Conservation (phyloP, 768 basidiomycete species). For the Lactifluus rugatus region DNA sequence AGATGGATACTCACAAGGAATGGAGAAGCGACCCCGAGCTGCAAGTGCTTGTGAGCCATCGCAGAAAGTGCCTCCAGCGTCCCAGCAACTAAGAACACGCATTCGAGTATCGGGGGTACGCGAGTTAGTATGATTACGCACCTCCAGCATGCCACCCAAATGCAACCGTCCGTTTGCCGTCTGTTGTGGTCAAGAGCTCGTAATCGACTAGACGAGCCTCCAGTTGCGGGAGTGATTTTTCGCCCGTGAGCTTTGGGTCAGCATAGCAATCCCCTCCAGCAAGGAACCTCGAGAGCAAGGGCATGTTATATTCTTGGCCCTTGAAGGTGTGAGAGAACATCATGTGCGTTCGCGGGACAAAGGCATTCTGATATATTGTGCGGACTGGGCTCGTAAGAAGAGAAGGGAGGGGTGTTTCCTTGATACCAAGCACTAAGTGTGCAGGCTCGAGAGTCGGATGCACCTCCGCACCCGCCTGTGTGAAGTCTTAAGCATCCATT, state of each 20-base stretch:
- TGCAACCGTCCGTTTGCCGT: constrained; percentile 71
- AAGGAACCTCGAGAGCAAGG: constrained; percentile 59
- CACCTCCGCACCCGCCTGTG: constrained; percentile 69
- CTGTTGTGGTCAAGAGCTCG: constrained; percentile 57
- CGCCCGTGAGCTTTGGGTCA: background rate
- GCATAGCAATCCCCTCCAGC: constrained; percentile 11
- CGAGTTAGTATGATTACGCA: constrained; percentile 27
- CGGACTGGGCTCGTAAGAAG: constrained; percentile 40
- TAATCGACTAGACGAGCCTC: constrained; percentile 68
- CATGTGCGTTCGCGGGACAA: constrained; percentile 55
- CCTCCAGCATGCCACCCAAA: constrained; percentile 94
- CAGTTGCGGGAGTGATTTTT: constrained; percentile 5
- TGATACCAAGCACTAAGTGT: constrained; percentile 80
- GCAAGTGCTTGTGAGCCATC: constrained; percentile 69
- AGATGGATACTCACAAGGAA: constrained; percentile 53
- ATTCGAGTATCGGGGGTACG: background rate
- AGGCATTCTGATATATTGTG: constrained; percentile 20
- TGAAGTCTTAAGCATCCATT: background rate
- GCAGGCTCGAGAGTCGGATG: constrained; percentile 47
- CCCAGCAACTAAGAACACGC: constrained; percentile 57
- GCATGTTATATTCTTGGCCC: constrained; percentile 79
- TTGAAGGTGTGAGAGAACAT: constrained; percentile 94
- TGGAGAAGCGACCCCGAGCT: constrained; percentile 70
- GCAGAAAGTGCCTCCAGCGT: constrained; percentile 72
- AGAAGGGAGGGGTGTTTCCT: constrained; percentile 67